phyloP scores from a whole-genome alignment of 192 early-diverging fungal species.

The Phycomyces nitens region DNA sequence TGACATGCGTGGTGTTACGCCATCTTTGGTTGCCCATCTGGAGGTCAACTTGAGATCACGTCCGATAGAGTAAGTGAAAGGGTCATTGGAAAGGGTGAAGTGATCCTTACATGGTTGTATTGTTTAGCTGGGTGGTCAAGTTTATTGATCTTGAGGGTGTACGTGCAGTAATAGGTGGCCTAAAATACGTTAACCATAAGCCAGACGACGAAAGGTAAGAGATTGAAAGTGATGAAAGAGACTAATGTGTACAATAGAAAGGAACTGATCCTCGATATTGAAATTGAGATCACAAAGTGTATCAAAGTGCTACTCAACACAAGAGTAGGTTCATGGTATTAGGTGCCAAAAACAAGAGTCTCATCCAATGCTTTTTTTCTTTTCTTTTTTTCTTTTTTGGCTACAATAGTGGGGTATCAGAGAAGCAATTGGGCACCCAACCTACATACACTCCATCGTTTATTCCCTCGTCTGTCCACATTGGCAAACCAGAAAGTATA shows the following conservation, averaged over 20 bases:
- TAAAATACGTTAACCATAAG: slow-evolving; percentile 57
- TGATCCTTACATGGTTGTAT: too few species aligned
- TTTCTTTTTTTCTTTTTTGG: background rate
- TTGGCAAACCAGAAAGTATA: slow-evolving; percentile 63
- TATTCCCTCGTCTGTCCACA: slow-evolving; percentile 76
- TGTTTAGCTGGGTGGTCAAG: slow-evolving; percentile 63
- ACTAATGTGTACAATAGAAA: slow-evolving; percentile 37
- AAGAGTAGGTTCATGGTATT: slow-evolving; percentile 33
- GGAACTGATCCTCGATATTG: slow-evolving; percentile 67
- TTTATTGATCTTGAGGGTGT: slow-evolving; percentile 76
- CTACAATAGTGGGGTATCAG: slow-evolving; percentile 61
- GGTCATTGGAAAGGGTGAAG: too few species aligned
- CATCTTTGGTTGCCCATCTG: slow-evolving; percentile 41
- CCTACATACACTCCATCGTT: slow-evolving; percentile 66
- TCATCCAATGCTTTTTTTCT: background rate
- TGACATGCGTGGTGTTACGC: slow-evolving; percentile 46
- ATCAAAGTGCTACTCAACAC: slow-evolving; percentile 73
- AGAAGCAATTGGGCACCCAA: slow-evolving; percentile 63
- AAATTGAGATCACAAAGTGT: slow-evolving; percentile 75
- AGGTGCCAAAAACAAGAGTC: background rate
- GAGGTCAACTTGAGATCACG: slow-evolving; percentile 52
- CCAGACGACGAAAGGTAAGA: slow-evolving; percentile 16
- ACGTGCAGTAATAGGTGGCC: slow-evolving; percentile 58
- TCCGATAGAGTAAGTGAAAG: slow-evolving; percentile 42
- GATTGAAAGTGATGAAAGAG: background rate